phyloP scores from a whole-genome alignment of 83 land plant species.

The Picea engelmannii region DNA sequence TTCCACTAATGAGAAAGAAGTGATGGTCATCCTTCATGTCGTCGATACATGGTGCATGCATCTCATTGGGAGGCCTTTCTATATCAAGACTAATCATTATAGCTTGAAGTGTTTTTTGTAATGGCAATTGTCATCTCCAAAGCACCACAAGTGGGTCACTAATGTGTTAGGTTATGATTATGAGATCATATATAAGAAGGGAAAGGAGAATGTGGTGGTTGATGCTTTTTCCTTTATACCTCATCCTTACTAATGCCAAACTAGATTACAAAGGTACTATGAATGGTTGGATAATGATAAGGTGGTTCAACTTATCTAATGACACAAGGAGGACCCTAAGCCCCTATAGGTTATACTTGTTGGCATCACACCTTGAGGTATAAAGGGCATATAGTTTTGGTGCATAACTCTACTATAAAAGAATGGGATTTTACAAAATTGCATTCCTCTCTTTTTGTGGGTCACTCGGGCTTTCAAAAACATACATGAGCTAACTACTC shows the following conservation, averaged over 20 bases:
- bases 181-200: neutral
- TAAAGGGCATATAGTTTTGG: neutral
- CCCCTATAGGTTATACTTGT: too few species aligned
- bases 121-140: neutral
- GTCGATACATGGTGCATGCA: neutral
- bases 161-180: neutral
- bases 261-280: too few species aligned
- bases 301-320: too few species aligned
- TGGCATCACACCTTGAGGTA: neutral
- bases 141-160: neutral
- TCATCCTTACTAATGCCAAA: too few species aligned
- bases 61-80: neutral
- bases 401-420: too few species aligned
- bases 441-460: too few species aligned
- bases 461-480: too few species aligned
- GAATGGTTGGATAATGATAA: too few species aligned
- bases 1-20: too few species aligned
- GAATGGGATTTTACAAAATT: too few species aligned
- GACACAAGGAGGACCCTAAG: too few species aligned
- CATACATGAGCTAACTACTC: too few species aligned
- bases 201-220: neutral
- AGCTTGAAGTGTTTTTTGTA: neutral
- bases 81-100: neutral
- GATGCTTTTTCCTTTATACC: neutral
- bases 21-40: neutral